Base-by-base conservation (phyloP, 768 basidiomycete genomes). In the Lentinula detonsa region DNA sequence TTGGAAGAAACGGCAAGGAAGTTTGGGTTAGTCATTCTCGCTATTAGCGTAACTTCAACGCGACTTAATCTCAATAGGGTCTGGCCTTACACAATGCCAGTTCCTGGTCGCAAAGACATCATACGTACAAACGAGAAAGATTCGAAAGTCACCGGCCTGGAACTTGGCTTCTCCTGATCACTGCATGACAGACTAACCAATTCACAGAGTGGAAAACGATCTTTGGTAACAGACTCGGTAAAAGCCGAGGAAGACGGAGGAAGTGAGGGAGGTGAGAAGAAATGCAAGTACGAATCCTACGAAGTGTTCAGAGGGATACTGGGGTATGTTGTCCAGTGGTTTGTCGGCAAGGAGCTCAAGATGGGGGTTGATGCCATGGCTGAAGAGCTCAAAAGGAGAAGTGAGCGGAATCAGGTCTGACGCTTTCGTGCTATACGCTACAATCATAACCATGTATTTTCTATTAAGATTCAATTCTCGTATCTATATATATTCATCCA, bases 261-360 rank as follows among this genome's bases (percentile, higher is more conserved):
- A 28, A 28, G 81, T 65, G 63, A 37, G 18, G 53, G 53, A 54
- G 50, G 3, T 15, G 31, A 54, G 35, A 28, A 28, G 5, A 73
- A 74, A 64, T 88, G 86, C 33, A 78, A 76, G 52, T 91, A 91
- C 63, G 86, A 90, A 70, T 83, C 81, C 5, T 70, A 78, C 8
- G 86, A 87, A 66, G 84, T 83, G 33, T 90, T 88, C 56, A 70
- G 71, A 16, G 87, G 87, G 0, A 16, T 80, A 1, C 58, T 82
- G 10, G 86, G 86, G 40, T 84, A 86, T 65, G 1, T 84, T 9
- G 70, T 88, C 57, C 76, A 74, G 64, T 71, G 74, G 43, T 75
- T 81, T 57, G 66, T 84, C 13, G 71, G 76, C 13, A 62, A 65
- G 13, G 77, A 80, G 46, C 67, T 89, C 54, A 68, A 69, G 31